Percentiles rank a stretch among this genome's conserved stretches.
These are phyloP conservation scores for Dendrocalamus sinicus DNA, from an alignment of 176 grass and related monocot genomes.

Conservation along the genomic window DNA sequence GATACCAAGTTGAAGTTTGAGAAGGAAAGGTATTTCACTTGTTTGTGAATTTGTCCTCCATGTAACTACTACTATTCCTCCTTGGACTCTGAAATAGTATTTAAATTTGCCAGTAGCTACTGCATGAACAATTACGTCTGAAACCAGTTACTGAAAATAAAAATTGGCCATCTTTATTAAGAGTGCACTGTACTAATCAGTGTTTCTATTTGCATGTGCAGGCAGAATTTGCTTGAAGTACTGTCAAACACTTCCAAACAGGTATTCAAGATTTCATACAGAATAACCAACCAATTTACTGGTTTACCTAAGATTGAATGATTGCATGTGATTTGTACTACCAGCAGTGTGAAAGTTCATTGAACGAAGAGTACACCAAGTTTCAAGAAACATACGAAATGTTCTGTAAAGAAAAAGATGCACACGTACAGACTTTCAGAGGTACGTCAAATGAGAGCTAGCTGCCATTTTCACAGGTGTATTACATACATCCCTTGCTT, in stretches of 20 bases:
- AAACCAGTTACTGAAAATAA: slow-evolving; percentile 11
- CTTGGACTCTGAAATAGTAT: neutral
- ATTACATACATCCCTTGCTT: neutral
- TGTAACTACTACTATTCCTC: neutral
- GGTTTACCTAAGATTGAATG: neutral
- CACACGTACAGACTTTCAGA: slow-evolving; percentile 69
- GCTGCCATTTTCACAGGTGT: neutral
- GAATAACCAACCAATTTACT: neutral
- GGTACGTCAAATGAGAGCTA: slow-evolving; percentile 50
- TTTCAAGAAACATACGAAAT: slow-evolving; percentile 78
- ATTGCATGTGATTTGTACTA: slow-evolving; percentile 33
- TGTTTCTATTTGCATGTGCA: slow-evolving; percentile 44
- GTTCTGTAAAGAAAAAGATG: slow-evolving; percentile 78
- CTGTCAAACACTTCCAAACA: slow-evolving; percentile 80
- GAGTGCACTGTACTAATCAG: neutral
- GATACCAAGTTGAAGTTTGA: slow-evolving; percentile 75
- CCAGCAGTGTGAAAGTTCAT: slow-evolving; percentile 74
- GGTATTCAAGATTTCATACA: slow-evolving; percentile 47
- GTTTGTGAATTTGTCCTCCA: neutral
- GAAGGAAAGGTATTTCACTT: slow-evolving; percentile 69
- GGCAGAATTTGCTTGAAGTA: slow-evolving; percentile 76
- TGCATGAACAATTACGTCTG: neutral
- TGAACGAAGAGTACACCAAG: slow-evolving; percentile 80
- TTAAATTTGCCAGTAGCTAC: neutral
- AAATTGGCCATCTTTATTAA: neutral